phyloP scores from a whole-genome alignment of 768 basidiomycete genomes.

The Mrakia hoshinonis region DNA sequence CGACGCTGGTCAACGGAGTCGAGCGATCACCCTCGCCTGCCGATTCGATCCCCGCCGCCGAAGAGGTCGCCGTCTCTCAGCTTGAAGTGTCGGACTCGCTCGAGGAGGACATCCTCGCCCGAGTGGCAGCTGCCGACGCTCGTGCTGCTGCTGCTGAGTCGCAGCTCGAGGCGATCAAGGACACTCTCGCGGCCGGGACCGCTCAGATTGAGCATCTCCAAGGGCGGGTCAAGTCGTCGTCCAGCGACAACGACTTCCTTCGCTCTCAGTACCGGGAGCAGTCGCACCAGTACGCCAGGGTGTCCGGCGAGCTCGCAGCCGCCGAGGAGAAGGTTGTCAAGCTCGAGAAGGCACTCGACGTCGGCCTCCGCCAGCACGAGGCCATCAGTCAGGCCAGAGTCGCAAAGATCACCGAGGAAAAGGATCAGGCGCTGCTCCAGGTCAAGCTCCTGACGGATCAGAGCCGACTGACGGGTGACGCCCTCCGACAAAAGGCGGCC shows the following conservation, averaged over 20 bases:
- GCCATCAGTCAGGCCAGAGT: background rate
- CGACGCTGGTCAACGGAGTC: too few relatives aligned
- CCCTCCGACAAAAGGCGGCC: background rate
- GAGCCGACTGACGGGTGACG: background rate
- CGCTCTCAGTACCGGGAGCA: background rate
- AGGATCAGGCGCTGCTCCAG: background rate
- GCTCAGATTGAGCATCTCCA: background rate
- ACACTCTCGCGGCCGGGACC: background rate
- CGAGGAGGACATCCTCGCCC: background rate
- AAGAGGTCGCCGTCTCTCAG: too few relatives aligned
- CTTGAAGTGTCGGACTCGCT: too few relatives aligned
- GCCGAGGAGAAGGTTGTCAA: conserved; percentile 34
- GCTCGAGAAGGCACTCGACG: conserved; percentile 51
- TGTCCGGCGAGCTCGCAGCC: background rate
- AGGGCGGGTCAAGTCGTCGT: background rate
- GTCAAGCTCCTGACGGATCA: background rate
- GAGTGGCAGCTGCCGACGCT: background rate
- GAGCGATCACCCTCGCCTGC: too few relatives aligned
- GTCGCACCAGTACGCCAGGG: background rate
- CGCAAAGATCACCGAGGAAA: background rate
- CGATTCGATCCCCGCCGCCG: too few relatives aligned
- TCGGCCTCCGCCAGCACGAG: conserved; percentile 23
- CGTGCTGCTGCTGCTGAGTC: background rate
- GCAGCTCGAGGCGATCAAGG: background rate
- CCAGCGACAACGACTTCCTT: background rate